phyloP scores from a whole-genome alignment of 169 alveolate species.

The Plasmodium coatneyi region DNA sequence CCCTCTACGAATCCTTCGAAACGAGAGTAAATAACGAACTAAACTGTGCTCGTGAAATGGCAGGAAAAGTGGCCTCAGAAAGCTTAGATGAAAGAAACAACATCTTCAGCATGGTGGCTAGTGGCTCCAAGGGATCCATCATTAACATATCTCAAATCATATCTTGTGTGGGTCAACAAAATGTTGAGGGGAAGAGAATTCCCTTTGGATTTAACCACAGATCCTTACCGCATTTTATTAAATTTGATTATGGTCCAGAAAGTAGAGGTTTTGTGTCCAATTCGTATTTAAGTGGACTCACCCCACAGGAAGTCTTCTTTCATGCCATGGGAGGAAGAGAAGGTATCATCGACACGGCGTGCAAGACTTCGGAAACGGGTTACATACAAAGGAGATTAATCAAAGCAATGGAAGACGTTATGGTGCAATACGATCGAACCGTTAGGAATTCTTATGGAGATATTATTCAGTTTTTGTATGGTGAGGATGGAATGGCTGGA shows the following conservation, averaged over 20 bases:
- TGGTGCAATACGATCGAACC: constrained; percentile 99
- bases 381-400: constrained; percentile 99
- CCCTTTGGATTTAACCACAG: constrained; percentile 98
- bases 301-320: constrained; percentile 99
- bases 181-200: constrained; percentile 99
- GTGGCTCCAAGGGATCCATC: constrained; percentile 98
- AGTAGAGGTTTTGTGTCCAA: constrained; percentile 99
- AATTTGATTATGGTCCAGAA: constrained; percentile 99
- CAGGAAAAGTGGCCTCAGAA: constrained; percentile 93
- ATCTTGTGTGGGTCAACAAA: constrained; percentile 99
- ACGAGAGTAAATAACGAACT: constrained; percentile 95
- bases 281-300: constrained; percentile 96
- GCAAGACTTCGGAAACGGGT: constrained; percentile 99
- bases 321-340: constrained; percentile 99
- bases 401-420: constrained; percentile 99
- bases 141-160: constrained; percentile 98
- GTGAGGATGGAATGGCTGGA: constrained; percentile 99
- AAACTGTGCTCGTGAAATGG: constrained; percentile 96
- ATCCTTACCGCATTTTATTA: constrained; percentile 99
- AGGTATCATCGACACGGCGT: constrained; percentile 99
- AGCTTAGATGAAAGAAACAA: constrained; percentile 95
- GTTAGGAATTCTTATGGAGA: constrained; percentile 97
- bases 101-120: constrained; percentile 97
- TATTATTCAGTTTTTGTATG: constrained; percentile 98
- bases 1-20: constrained; percentile 98